These are phyloP conservation scores for Tulasnella sp. DNA, from an alignment of 768 basidiomycete genomes.

Conservation along the genomic window DNA sequence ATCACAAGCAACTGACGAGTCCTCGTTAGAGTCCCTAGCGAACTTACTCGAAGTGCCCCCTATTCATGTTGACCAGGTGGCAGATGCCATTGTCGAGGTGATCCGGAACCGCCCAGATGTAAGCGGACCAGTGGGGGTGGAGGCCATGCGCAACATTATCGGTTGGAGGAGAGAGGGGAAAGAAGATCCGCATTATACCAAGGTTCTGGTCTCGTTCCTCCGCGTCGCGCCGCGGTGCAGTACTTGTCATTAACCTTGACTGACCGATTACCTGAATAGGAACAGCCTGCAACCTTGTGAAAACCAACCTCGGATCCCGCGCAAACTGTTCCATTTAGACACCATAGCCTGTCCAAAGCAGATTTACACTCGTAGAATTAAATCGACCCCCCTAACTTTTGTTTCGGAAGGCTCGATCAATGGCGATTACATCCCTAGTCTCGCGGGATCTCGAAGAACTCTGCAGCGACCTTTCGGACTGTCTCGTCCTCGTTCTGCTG, in stretches of 20 bases:
- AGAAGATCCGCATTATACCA: not conserved
- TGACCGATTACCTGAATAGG: constrained; percentile 44
- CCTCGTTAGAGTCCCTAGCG: constrained; percentile 48
- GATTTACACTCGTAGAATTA: not conserved
- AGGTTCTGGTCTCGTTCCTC: not conserved
- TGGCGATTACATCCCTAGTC: no score
- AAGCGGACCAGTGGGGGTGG: constrained; percentile 55
- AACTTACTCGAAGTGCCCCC: constrained; percentile 77
- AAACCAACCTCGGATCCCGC: constrained; percentile 69
- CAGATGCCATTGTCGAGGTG: constrained; percentile 55
- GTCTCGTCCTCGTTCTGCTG: constrained; percentile 1
- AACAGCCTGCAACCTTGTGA: constrained; percentile 81
- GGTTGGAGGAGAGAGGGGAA: constrained; percentile 37
- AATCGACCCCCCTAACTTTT: not conserved
- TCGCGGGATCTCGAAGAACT: constrained; percentile 6
- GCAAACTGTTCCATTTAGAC: not conserved
- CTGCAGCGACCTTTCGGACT: not conserved
- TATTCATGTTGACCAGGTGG: constrained; percentile 93
- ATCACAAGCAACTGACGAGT: constrained; percentile 28
- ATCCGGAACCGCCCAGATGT: constrained; percentile 42
- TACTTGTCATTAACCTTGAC: not conserved
- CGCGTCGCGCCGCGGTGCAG: not conserved
- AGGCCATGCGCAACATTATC: constrained; percentile 61
- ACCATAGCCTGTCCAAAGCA: not conserved
- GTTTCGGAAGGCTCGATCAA: not conserved